Evolutionary conservation across 495 filamentous ascomycete genomes (phyloP), one percentile per base, ranked within the genome.

Genomic region (Pyrenopolyporus hunteri): DNA sequence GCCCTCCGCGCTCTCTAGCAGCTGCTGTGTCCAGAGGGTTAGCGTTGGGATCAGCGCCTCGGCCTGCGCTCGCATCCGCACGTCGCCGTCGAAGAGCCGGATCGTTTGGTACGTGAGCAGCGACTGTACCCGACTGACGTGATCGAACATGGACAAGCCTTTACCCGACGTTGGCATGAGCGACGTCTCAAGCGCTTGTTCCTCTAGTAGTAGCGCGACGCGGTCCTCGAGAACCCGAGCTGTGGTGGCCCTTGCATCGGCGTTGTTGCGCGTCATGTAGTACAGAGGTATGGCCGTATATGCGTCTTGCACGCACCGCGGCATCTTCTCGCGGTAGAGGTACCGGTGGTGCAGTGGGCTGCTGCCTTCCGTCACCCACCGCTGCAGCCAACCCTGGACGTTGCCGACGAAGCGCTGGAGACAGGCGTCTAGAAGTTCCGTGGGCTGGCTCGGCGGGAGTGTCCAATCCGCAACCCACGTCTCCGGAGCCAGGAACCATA

Each of bases 1-100:
- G 1, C 60, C 59, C 13, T 66, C 51, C 2, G 70, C 68, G 22
- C 62, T 67, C 3, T 69, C 67, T 7, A 71, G 57, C 35, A 83
- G 66, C 49, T 76, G 71, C 13, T 59, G 40, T 0, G 70, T 72
- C 80, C 80, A 82, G 0, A 35, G 31, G 28, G 70, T 63, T 8
- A 86, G 70, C 14, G 74, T 73, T 0, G 76, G 67, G 13, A 82
- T 78, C 13, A 77, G 63, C 14, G 63, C 40, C 48, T 84, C 82
- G 14, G 81, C 78, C 17, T 76, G 63, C 1, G 74, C 71, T 5
- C 78, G 75, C 39, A 77, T 74, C 26, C 78, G 74, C 42, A 85
- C 76, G 62, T 85, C 79, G 22, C 80, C 81, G 61, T 86, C 83
- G 58, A 85, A 84, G 13, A 88, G 71, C 8, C 79, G 74, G 56